phyloP scores from a whole-genome alignment of 176 grass and related monocot species.

The Zea luxurians region DNA sequence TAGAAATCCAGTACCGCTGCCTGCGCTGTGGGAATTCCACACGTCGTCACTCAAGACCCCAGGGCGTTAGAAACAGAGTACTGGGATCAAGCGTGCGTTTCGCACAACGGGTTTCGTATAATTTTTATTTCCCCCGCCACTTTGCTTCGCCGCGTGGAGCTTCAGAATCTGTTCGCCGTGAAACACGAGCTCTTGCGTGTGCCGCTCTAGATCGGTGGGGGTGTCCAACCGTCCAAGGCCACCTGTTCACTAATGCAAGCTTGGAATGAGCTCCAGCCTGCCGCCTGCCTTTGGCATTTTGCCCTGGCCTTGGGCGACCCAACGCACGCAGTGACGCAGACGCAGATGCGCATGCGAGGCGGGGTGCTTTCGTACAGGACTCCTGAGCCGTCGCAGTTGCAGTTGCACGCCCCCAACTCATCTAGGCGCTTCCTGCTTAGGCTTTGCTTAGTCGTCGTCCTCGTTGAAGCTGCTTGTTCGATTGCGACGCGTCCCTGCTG shows the following conservation, averaged over 20 bases:
- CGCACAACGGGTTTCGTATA: not conserved
- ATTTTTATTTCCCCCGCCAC: not conserved
- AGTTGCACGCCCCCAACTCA: slow-evolving; percentile 2
- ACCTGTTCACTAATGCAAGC: not conserved
- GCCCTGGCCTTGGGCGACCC: not conserved
- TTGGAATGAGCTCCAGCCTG: not conserved
- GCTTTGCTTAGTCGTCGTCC: not conserved
- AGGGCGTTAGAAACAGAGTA: not conserved
- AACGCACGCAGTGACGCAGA: not conserved
- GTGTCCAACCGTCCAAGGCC: not conserved
- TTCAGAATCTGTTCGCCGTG: not conserved
- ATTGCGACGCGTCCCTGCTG: not conserved
- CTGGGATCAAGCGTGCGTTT: not conserved
- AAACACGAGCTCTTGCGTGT: slow-evolving; percentile 13
- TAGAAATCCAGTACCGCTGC: not conserved
- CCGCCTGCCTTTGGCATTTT: not conserved
- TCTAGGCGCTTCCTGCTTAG: not conserved
- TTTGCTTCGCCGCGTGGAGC: not conserved
- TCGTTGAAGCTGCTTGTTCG: not conserved
- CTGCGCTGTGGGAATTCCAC: not conserved
- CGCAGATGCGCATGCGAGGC: not conserved
- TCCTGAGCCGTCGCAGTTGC: not conserved
- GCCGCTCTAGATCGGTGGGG: not conserved
- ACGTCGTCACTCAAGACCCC: slow-evolving; percentile 1
- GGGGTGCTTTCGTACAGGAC: not conserved